Base-by-base conservation (phyloP, 1,284 basidiomycete species). In the Malassezia caprae region DNA sequence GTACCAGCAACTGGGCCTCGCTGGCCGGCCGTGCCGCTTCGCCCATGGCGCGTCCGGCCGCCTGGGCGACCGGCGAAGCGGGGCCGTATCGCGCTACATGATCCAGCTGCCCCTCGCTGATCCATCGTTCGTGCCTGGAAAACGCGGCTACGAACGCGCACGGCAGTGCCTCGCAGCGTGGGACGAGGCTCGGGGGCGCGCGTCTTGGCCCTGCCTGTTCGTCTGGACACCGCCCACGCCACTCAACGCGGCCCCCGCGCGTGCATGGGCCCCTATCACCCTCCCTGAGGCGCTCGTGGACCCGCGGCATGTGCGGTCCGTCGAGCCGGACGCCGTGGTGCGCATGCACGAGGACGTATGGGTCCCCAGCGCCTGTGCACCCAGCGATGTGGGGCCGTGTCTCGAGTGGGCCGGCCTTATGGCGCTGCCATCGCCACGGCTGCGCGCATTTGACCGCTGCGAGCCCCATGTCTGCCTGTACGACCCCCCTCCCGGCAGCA, bases 1-100 rank as follows among this genome's bases (percentile, higher is more conserved):
- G 12, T 73, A 73, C 44, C 69, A 70, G 43, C 63, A 63, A 4
- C 62, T 73, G 2, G 71, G 71, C 12, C 59, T 73, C 8, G 62
- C 63, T 4, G 71, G 71, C 11, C 56, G 69, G 13, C 62, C 65
- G 1, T 60, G 64, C 41, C 65, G 68, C 39, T 68, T 66, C 28
- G 58, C 60, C 0, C 60, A 60, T 15, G 39, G 58, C 24, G 48
- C 69, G 2, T 70, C 68, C 0, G 71, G 71, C n/a, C 57, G 69
- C 7, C 60, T 61, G n/a, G 68, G 61, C 2, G 71, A 73, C 23
- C 58, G 71, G 3, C 63, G 52, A 7, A 66, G 63, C 21, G 71
- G 71, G 0, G 47, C 59, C 1, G 58, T 60, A 23, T 61, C 64
- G 8, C 59, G 70, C 27, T 72, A 65, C 48, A 49, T 69, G 27